Evolutionary conservation across 345 rosid genomes (phyloP), one percentile per base, ranked within the genome.

Genomic region (Pelargonium nanum): DNA sequence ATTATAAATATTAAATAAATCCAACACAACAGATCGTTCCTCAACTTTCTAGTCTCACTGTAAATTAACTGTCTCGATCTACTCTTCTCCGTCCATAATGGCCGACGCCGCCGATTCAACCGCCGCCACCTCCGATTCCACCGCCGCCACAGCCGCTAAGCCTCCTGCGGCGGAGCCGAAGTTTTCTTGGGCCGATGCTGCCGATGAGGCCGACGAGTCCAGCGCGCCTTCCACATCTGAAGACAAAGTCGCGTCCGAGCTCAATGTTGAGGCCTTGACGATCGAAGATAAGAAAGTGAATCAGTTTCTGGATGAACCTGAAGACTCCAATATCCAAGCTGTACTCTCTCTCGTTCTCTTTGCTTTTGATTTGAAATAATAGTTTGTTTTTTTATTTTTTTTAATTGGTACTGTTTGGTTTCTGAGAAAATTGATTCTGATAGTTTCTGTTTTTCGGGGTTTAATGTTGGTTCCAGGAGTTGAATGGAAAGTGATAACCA

Each of bases 321-420:
- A 89, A 53, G 98, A 89, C 55, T 81, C 95, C 0, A 89, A 68
- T 60, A 93, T 93, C 68, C 70, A 64, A 81, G 96, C 99, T 5
- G 97, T 89, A 74, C 19, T 58, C 61, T 66, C 20, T 28, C 61
- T 57, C 10, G 34, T 55, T 34, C 30, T 21, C 10, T 20, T 1
- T 22, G 40, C n/a, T 3, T 30, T 1, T n/a, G 22, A 1, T 48
- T 50, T 67, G n/a, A n/a, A n/a, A n/a, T n/a, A 24, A 51, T 58
- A 1, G 50, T 56, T 20, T 16, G 12, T 30, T 32, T 59, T n/a
- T 22, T 0, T 24, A 25, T 25, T 26, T 48, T 1, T 40, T 19
- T 22, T 1, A 15, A 2, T 6, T 25, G 22, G 32, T 2, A 19
- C 50, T 20, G 24, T 22, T 34, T 17, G 44, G 64, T 5, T 30